Evolutionary conservation across 352 stramenopile genomes (phyloP).

Genomic region (Halophytophthora batemanensis): DNA sequence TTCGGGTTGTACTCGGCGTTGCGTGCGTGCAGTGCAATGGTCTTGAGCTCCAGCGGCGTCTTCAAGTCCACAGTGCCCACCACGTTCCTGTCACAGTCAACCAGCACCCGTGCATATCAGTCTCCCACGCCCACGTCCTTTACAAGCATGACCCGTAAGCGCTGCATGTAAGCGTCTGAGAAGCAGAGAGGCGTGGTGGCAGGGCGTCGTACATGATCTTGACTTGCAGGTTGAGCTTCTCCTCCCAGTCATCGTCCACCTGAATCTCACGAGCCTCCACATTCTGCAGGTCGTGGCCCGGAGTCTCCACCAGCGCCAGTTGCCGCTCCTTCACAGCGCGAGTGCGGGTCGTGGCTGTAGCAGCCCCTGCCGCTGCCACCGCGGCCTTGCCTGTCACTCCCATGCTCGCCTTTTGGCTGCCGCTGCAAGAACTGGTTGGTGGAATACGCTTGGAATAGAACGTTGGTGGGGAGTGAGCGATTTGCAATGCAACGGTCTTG

Average conservation of each 20-base stretch:
- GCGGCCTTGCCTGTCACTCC: slow-evolving; percentile 16
- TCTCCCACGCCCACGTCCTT: no score
- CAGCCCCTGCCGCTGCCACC: slow-evolving; percentile 3
- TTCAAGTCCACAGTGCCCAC: slow-evolving; percentile 96
- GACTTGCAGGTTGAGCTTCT: slow-evolving; percentile 73
- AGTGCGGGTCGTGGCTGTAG: slow-evolving; percentile 24
- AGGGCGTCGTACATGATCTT: slow-evolving; percentile 66
- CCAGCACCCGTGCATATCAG: no score
- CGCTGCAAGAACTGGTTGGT: no score
- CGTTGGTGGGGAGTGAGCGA: no score
- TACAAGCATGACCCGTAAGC: not conserved
- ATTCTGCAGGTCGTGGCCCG: slow-evolving; percentile 34
- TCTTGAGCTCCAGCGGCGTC: slow-evolving; percentile 95
- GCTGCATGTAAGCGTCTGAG: not conserved
- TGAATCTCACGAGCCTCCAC: slow-evolving; percentile 56
- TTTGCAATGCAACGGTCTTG: no score
- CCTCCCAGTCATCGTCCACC: slow-evolving; percentile 77
- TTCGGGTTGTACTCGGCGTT: slow-evolving; percentile 99
- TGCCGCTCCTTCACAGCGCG: slow-evolving; percentile 72
- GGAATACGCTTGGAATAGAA: no score
- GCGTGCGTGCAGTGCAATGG: slow-evolving; percentile 94
- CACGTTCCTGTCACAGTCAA: slow-evolving; percentile 77
- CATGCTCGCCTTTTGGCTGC: slow-evolving; percentile 1
- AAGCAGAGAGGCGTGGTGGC: not conserved
- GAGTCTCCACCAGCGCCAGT: slow-evolving; percentile 56